Evolutionary conservation across 192 early-diverging fungal genomes (phyloP), one percentile per base, ranked within the genome.

Genomic region (Umbelopsis sp.): DNA sequence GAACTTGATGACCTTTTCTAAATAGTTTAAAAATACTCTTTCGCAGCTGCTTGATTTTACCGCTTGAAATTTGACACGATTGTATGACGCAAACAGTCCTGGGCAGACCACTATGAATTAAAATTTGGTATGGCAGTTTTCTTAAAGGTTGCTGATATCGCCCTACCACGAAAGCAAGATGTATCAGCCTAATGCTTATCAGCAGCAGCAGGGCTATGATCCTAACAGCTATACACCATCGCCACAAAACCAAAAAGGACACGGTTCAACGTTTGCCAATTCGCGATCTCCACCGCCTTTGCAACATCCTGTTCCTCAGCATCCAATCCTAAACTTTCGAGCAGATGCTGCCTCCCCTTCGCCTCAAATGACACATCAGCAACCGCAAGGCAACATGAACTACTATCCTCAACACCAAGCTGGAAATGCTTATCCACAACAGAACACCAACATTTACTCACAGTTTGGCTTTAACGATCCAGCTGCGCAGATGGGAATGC

Each of bases 401-500:
- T 66, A 70, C 30, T 76, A 80, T 33, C 71, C 72, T n/a, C 81
- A 75, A 51, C 82, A 81, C 18, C 76, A 68, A 35, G 33, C 55
- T 18, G 3, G 71, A 68, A 25, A 68, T 71, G 4, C 71, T 25
- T 50, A 69, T 30, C 66, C 55, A 52, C 69, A 37, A 23, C 70
- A 58, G 41, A 66, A 65, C 44, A 69, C 67, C 10, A 77, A 79
- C 23, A 72, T 83, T 44, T 81, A 82, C 35, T 81, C 76, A 41
- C 81, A 82, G 15, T 83, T 86, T 49, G 79, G 76, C 12, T 72
- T 87, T 33, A 86, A 87, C 71, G 91, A 93, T 71, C 90, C 88
- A 37, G 88, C 93, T 8, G 84, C 92, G 13, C 96, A 99, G 75
- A 79, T 99, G 70, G 96, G 97, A 0, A 94, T 99, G 91, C 94